Evolutionary conservation across 2,329 filamentous ascomycete genomes (phyloP).

Genomic region (Pezicula neosporulosa): DNA sequence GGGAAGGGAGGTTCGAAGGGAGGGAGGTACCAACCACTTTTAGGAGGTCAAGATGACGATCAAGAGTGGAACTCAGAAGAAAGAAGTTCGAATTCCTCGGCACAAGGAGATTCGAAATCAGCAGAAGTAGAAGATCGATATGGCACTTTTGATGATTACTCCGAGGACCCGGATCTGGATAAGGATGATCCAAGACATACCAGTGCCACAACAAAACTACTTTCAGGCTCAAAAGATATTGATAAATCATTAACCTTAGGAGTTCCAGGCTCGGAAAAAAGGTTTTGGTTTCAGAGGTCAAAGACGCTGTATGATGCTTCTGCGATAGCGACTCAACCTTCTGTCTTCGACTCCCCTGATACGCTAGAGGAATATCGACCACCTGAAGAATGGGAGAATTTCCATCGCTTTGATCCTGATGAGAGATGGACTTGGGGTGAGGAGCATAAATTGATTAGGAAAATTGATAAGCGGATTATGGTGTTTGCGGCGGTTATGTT

Average conservation of each 20-base stretch:
- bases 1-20: too few relatives aligned
- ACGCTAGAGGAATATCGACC: constrained; percentile 16
- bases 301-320: constrained; percentile 13
- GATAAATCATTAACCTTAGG: constrained; percentile 6
- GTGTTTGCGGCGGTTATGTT: constrained; percentile 47
- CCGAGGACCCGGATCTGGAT: too few relatives aligned
- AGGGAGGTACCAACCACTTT: too few relatives aligned
- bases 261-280: constrained; percentile 11
- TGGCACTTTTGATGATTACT: too few relatives aligned
- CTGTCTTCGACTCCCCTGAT: constrained; percentile 21
- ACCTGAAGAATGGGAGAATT: constrained; percentile 31
- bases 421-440: constrained; percentile 35
- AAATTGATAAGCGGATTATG: constrained; percentile 30
- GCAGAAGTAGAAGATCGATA: too few relatives aligned
- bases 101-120: too few relatives aligned
- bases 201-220: too few relatives aligned
- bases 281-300: constrained; percentile 22
- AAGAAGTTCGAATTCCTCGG: too few relatives aligned
- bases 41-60: too few relatives aligned
- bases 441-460: constrained; percentile 23
- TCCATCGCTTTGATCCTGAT: constrained; percentile 34
- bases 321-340: constrained; percentile 21
- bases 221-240: too few relatives aligned
- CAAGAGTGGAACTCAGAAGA: too few relatives aligned
- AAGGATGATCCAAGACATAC: too few relatives aligned